Base-by-base conservation (phyloP, 1,284 basidiomycete species). In the Cryptococcus amylolentus region DNA sequence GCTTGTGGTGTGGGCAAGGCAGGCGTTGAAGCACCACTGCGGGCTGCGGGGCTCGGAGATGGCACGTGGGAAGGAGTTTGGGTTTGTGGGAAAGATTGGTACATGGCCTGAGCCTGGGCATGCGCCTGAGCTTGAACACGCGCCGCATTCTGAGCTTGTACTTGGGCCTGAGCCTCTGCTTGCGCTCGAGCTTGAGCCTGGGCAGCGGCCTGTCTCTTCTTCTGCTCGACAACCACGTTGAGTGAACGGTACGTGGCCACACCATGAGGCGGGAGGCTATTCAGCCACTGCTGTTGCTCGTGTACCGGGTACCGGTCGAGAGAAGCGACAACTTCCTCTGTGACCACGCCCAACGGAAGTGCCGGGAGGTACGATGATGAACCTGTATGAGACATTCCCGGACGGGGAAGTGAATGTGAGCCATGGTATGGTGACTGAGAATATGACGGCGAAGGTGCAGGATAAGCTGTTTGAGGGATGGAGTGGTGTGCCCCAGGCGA, bases 231-330 rank as follows among this genome's bases (percentile, higher is more conserved):
- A 16, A 60, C 60, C 5, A 66, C 67, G 12, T 62, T 39, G 56
- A 73, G 64, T 47, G 68, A 64, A 13, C 70, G 63, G 55, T 71
- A 72, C 14, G 70, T 61, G 28, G 62, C 57, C 56, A 68, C 53
- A 7, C 63, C 66, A 12, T 69, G 53, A 1, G 70, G 66, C 1
- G 66, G 62, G 1, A 77, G 64, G 1, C 69, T 64, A 12, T 58
- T 55, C 8, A 63, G 60, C 75, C 75, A 77, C 2, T 66, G 64
- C 55, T 69, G 64, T 58, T 71, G 71, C 51, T 76, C 74, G 43
- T 68, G 61, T 12, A 56, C 45, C 3, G 72, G 69, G 55, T 77
- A 77, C 51, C 69, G 65, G 23, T 63, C 57, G 4, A 77, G 62
- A 1, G 65, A 67, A 12, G 70, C 63, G 0, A 76, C 75, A 8